A percentile compares a stretch with the other conserved stretches of the same genome.
These are phyloP conservation scores for Coemansia sp. DNA, from an alignment of 192 early-diverging fungal genomes.

Conservation along the genomic window DNA sequence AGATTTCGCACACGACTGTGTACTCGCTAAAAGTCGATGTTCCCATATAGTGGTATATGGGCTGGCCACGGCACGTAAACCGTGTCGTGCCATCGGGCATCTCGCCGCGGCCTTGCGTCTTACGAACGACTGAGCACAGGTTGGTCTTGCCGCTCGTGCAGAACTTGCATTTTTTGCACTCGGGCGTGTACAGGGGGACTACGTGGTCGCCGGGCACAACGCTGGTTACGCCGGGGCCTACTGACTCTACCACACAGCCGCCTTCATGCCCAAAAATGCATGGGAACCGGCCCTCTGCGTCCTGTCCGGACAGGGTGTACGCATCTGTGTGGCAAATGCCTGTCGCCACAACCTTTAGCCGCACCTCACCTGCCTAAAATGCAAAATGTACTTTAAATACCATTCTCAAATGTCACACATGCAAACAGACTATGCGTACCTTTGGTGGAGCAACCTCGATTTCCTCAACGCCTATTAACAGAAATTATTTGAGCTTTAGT, in stretches of 20 bases:
- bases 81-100: conserved; percentile 94
- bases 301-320: conserved; percentile 87
- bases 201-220: conserved; percentile 93
- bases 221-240: conserved; percentile 92
- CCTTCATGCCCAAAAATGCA: conserved; percentile 95
- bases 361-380: conserved; percentile 78
- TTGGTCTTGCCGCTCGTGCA: conserved; percentile 97
- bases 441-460: conserved; percentile 93
- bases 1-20: conserved; percentile 89
- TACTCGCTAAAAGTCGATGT: conserved; percentile 95
- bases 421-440: conserved; percentile 12
- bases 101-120: conserved; percentile 88
- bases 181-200: conserved; percentile 86
- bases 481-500: not conserved
- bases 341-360: conserved; percentile 87
- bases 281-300: conserved; percentile 87
- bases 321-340: conserved; percentile 95
- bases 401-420: too few relatives aligned
- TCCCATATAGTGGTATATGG: conserved; percentile 95
- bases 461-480: conserved; percentile 75
- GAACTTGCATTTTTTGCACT: conserved; percentile 95
- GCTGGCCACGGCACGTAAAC: conserved; percentile 87
- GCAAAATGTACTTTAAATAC: too few relatives aligned
- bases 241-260: conserved; percentile 90
- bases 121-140: conserved; percentile 85